Evolutionary conservation across 768 basidiomycete genomes (phyloP).

Genomic region (Calocera viscosa): DNA sequence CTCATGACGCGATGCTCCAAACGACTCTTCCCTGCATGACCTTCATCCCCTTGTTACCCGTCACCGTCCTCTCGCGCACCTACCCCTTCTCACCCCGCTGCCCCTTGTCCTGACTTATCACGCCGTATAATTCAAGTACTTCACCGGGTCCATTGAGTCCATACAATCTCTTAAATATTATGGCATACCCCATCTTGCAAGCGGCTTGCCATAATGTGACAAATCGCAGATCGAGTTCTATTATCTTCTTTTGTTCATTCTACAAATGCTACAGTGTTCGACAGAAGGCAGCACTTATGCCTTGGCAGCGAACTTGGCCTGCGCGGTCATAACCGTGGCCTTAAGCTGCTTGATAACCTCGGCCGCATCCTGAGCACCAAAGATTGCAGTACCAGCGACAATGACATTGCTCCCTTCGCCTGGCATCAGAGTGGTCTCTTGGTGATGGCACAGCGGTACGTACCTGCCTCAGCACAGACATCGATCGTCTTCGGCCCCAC

Average conservation of each 20-base stretch:
- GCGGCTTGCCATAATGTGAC: neutral
- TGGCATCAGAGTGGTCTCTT: conserved; percentile 9
- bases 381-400: conserved; percentile 94
- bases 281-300: neutral
- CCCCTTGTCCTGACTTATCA: conserved; percentile 2
- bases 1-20: conserved; percentile 1
- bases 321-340: conserved; percentile 53
- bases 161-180: conserved; percentile 8
- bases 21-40: conserved; percentile 4
- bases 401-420: conserved; percentile 89
- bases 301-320: conserved; percentile 27
- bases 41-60: neutral
- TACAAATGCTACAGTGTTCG: neutral
- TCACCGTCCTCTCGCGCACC: neutral
- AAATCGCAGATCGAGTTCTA: neutral
- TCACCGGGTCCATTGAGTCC: conserved; percentile 2
- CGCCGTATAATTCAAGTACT: conserved; percentile 9
- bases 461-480: conserved; percentile 80
- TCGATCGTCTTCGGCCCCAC: conserved; percentile 85
- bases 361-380: conserved; percentile 65
- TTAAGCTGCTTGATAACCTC: conserved; percentile 64
- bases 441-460: conserved; percentile 19
- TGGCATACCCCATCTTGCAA: conserved; percentile 4
- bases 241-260: conserved; percentile 4
- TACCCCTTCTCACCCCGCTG: neutral